These are phyloP conservation scores for Boletus edulis DNA, from an alignment of 768 basidiomycete species.

Conservation along the genomic window DNA sequence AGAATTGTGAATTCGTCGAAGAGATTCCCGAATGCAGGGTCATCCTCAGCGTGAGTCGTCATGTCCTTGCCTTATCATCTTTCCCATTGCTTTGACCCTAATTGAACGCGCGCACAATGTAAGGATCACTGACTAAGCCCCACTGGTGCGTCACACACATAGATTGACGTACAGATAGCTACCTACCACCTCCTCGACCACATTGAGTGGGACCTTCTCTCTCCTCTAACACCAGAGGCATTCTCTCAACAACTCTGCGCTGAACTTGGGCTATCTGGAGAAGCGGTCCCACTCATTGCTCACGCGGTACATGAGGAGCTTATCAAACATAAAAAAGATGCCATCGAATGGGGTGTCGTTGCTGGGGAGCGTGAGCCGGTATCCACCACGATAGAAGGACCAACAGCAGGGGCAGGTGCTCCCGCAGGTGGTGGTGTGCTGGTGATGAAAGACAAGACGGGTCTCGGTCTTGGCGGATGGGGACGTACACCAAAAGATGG, in stretches of 20 bases:
- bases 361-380: slow-evolving; percentile 47
- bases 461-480: slow-evolving; percentile 71
- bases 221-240: slow-evolving; percentile 82
- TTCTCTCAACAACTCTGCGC: slow-evolving; percentile 78
- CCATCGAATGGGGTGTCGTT: slow-evolving; percentile 90
- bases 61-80: slow-evolving; percentile 4
- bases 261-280: slow-evolving; percentile 86
- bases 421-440: slow-evolving; percentile 37
- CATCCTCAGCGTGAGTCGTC: slow-evolving; percentile 63
- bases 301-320: slow-evolving; percentile 96
- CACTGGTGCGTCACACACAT: neutral
- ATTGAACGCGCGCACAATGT: slow-evolving; percentile 16
- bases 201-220: slow-evolving; percentile 98
- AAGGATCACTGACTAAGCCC: slow-evolving; percentile 9
- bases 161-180: slow-evolving; percentile 98
- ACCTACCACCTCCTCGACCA: slow-evolving; percentile 90
- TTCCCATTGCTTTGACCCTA: slow-evolving; percentile 13
- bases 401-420: slow-evolving; percentile 2
- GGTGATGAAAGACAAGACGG: slow-evolving; percentile 80
- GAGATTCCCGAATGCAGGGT: slow-evolving; percentile 79
- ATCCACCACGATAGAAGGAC: slow-evolving; percentile 17
- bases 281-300: slow-evolving; percentile 84
- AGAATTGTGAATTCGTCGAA: slow-evolving; percentile 48
- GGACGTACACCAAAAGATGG: slow-evolving; percentile 76
- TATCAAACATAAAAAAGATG: slow-evolving; percentile 92